A percentile compares a stretch with the other conserved stretches of the same genome.
These are phyloP conservation scores for Mortierella sp. DNA, from an alignment of 371 early-diverging fungal species.

Conservation along the genomic window DNA sequence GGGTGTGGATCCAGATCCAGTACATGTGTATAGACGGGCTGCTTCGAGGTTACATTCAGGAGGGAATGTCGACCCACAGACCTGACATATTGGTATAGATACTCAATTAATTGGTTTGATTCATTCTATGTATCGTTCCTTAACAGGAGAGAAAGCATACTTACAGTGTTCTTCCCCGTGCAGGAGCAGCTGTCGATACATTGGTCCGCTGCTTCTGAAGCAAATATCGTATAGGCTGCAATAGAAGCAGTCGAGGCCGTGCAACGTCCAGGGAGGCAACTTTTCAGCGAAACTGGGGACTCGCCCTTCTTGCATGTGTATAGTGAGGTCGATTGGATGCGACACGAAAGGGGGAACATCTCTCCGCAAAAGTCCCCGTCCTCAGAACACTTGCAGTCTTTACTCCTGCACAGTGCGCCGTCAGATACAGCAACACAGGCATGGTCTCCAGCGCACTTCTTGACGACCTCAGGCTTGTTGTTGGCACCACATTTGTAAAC, in stretches of 20 bases:
- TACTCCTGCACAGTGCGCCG: conserved; percentile 1
- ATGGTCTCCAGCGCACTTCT: neutral
- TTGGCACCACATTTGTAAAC: neutral
- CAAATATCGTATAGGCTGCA: neutral
- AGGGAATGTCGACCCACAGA: conserved; percentile 13
- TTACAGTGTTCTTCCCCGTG: conserved; percentile 2
- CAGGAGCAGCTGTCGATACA: conserved; percentile 7
- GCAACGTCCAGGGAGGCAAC: conserved; percentile 7
- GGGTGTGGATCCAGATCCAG: neutral
- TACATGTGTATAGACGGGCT: conserved; percentile 4
- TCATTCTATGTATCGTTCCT: no score
- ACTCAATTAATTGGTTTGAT: neutral
- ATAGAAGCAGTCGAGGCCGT: neutral
- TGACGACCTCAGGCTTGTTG: neutral
- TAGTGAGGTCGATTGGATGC: neutral
- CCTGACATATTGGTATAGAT: neutral
- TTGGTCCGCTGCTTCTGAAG: neutral
- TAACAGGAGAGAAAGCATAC: no score
- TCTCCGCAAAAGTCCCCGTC: conserved; percentile 8
- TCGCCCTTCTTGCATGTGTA: conserved; percentile 16
- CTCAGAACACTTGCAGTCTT: conserved; percentile 8
- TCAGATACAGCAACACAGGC: conserved; percentile 4
- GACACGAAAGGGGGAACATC: conserved; percentile 2
- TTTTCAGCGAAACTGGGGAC: neutral
- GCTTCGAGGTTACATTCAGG: conserved; percentile 4